Evolutionary conservation across 345 rosid genomes (phyloP).

Genomic region (Gynandropsis gynandra): DNA sequence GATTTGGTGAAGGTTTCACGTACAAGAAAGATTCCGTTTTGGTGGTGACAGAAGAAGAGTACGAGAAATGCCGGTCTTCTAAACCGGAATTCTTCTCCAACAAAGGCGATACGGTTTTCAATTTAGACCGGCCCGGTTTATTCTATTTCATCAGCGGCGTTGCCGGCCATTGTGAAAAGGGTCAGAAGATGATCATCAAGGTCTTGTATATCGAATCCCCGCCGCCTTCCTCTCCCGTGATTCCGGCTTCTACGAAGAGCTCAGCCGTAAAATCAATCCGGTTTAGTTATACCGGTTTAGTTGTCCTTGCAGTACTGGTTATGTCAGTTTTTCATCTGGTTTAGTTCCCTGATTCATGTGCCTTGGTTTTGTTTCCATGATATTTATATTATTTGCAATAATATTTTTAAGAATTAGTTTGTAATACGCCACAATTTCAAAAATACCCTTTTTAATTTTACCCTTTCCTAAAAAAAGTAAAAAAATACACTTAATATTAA

Average conservation of each 20-base stretch:
- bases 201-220: constrained; percentile 40
- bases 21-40: constrained; percentile 52
- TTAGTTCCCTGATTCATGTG: constrained; percentile 6
- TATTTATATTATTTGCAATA: too few species aligned
- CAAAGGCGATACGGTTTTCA: constrained; percentile 38
- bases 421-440: too few species aligned
- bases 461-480: too few species aligned
- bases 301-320: constrained; percentile 10
- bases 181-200: constrained; percentile 63
- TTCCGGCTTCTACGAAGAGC: constrained; percentile 23
- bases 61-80: constrained; percentile 42
- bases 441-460: too few species aligned
- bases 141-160: constrained; percentile 63
- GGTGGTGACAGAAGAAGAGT: constrained; percentile 54
- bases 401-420: too few species aligned
- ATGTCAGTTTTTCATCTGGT: constrained; percentile 18
- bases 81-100: constrained; percentile 52
- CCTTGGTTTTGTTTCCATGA: too few species aligned
- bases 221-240: constrained; percentile 17
- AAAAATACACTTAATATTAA: too few species aligned
- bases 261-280: constrained; percentile 16
- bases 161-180: constrained; percentile 50
- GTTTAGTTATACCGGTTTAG: constrained; percentile 15
- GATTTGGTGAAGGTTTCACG: constrained; percentile 36
- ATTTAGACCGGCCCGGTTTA: constrained; percentile 41